Evolutionary conservation across 2,329 filamentous ascomycete genomes (phyloP).

Genomic region (Xylaria sp.): DNA sequence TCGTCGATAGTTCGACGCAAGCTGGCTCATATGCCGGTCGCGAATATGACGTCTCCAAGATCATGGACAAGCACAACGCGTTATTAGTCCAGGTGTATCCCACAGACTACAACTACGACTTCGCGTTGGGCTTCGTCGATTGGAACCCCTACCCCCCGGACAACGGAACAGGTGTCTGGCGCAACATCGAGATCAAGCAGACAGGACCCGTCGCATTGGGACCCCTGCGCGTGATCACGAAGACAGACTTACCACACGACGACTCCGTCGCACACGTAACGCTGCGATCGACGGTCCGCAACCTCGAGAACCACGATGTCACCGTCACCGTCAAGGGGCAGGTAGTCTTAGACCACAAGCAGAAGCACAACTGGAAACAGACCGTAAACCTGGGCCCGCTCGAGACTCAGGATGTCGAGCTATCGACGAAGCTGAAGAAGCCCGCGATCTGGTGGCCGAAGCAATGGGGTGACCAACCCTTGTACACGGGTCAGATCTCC

Average conservation of each 20-base stretch:
- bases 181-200: conserved; percentile 50
- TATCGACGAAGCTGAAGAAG: conserved; percentile 36
- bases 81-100: conserved; percentile 51
- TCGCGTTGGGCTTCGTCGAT: conserved; percentile 55
- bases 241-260: conserved; percentile 33
- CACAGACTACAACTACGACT: conserved; percentile 54
- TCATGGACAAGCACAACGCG: conserved; percentile 41
- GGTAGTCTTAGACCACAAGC: conserved; percentile 32
- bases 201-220: conserved; percentile 47
- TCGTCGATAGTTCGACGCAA: conserved; percentile 46
- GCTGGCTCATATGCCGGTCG: conserved; percentile 53
- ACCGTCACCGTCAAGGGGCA: conserved; percentile 34
- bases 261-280: conserved; percentile 34
- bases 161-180: conserved; percentile 60
- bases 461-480: conserved; percentile 52
- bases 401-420: conserved; percentile 35
- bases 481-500: conserved; percentile 39
- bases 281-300: conserved; percentile 36
- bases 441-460: conserved; percentile 58
- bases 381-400: conserved; percentile 35
- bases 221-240: conserved; percentile 41
- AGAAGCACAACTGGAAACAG: conserved; percentile 28
- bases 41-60: conserved; percentile 48
- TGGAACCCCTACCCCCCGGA: conserved; percentile 59
- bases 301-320: conserved; percentile 37